phyloP scores from a whole-genome alignment of 139 green algal species.

The Chlamydomonas eustigma region DNA sequence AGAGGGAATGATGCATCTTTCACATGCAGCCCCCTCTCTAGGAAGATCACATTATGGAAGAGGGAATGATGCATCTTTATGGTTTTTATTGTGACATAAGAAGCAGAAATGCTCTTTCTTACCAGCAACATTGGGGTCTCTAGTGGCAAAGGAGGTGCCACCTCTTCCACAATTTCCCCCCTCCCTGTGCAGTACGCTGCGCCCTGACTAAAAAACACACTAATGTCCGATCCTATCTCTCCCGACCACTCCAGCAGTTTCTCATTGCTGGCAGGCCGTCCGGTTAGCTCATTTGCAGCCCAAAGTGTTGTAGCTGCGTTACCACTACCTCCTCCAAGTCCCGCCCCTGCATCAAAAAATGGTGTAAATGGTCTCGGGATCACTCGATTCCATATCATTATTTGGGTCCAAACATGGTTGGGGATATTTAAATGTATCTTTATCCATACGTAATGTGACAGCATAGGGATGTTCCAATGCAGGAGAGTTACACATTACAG shows the following conservation, averaged over 20 bases:
- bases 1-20: too few species aligned
- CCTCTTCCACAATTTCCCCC: conserved; percentile 91
- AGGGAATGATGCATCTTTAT: too few species aligned
- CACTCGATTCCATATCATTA: too few species aligned
- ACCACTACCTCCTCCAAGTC: conserved; percentile 89
- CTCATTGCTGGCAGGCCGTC: conserved; percentile 59
- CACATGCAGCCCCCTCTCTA: too few species aligned
- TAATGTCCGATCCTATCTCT: conserved; percentile 96
- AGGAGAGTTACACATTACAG: background rate
- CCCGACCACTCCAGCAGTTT: conserved; percentile 85
- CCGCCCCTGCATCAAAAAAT: conserved; percentile 53
- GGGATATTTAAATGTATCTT: too few species aligned
- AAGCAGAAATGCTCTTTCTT: too few species aligned
- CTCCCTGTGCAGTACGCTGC: conserved; percentile 94
- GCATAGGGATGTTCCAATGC: background rate
- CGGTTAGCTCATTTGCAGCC: conserved; percentile 92
- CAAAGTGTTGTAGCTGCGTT: conserved; percentile 96
- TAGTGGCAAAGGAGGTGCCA: conserved; percentile 74
- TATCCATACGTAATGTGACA: background rate
- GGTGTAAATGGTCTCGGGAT: background rate
- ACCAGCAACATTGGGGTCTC: conserved; percentile 87
- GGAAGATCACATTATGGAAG: too few species aligned
- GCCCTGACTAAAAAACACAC: conserved; percentile 87
- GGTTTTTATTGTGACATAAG: too few species aligned
- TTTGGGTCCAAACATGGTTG: too few species aligned